Base-by-base conservation (phyloP, 163 green algal species). In the Prototheca cutis region DNA sequence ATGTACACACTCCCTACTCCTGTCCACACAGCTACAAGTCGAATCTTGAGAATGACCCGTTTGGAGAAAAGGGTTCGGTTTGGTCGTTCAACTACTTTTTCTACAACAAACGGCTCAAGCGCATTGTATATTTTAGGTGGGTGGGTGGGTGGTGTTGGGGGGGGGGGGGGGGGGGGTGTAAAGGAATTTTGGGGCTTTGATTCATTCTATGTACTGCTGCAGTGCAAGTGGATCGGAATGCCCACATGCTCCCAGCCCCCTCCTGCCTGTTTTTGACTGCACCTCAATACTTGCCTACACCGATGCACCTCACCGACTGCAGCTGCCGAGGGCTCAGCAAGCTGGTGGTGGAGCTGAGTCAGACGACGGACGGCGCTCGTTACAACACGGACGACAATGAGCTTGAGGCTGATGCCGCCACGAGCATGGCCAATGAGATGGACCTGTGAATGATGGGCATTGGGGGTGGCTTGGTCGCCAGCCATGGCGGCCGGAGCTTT, bases 11-110 rank as follows among this genome's bases (percentile, higher is more conserved):
- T n/a, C n/a, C n/a, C n/a, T n/a, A n/a, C n/a, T n/a, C n/a, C n/a
- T n/a, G n/a, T n/a, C n/a, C n/a, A n/a, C 2, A 40, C 63, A 75
- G 64, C 58, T 84, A 84, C 65, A 84, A 88, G 61, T 79, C 71
- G 10, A 85, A 94, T 65, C 49, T 82, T 31, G 87, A 94, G 63
- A 84, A 67, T 2, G 88, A 95, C 65, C 85, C 87, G 0, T 94
- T 95, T 70, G 84, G 87, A 79, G 89, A 95, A 59, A 75, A 85
- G 52, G 85, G 82, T 52, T 83, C 71, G 52, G 70, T 96, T 2
- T 96, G 89, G 89, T 80, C 74, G 10, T 95, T 95, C 78, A 91
- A 90, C 80, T 96, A 89, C 68, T 97, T 98, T 64, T 97, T 98
- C 68, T 97, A 98, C 83, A 97, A 97, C 76, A 79, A 75, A 48